Conservation (phyloP, 2,329 filamentous ascomycete species). For the Clathrospora elynae region DNA sequence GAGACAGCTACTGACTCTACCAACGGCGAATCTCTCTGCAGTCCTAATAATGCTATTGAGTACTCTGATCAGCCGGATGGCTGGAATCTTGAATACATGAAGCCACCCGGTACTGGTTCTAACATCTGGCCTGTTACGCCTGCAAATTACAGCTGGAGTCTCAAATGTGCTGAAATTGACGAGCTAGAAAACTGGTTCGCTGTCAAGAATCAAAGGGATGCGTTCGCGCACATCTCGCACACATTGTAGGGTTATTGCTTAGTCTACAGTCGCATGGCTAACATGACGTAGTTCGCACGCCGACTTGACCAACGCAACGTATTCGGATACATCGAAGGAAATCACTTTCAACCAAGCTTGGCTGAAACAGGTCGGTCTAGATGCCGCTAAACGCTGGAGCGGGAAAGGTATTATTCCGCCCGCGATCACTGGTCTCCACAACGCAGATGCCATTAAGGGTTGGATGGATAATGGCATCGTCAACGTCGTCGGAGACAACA, state of each 20-base stretch:
- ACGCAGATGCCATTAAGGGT: constrained; percentile 65
- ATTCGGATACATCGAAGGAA: constrained; percentile 61
- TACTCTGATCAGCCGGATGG: constrained; percentile 49
- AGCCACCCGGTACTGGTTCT: constrained; percentile 47
- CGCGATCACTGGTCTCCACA: constrained; percentile 67
- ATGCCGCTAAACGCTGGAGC: constrained; percentile 56
- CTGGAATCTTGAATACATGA: constrained; percentile 53
- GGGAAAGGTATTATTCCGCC: constrained; percentile 64
- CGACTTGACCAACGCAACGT: constrained; percentile 65
- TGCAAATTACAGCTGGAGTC: constrained; percentile 56
- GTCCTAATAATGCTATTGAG: constrained; percentile 44
- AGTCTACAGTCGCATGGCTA: constrained; percentile 1
- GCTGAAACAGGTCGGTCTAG: constrained; percentile 60
- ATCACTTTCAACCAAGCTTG: constrained; percentile 66
- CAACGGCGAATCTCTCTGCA: constrained; percentile 32
- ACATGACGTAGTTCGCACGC: constrained; percentile 54
- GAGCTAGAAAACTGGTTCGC: constrained; percentile 61
- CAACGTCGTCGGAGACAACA: constrained; percentile 68
- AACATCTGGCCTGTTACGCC: constrained; percentile 51
- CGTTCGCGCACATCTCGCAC: constrained; percentile 65
- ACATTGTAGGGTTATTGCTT: constrained; percentile 54
- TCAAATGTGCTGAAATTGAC: constrained; percentile 57
- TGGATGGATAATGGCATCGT: constrained; percentile 65
- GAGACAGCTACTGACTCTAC: constrained; percentile 39
- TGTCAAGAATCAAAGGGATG: constrained; percentile 56